phyloP scores from a whole-genome alignment of 306 rosid genomes.

The Cucurbita argyrosperma region DNA sequence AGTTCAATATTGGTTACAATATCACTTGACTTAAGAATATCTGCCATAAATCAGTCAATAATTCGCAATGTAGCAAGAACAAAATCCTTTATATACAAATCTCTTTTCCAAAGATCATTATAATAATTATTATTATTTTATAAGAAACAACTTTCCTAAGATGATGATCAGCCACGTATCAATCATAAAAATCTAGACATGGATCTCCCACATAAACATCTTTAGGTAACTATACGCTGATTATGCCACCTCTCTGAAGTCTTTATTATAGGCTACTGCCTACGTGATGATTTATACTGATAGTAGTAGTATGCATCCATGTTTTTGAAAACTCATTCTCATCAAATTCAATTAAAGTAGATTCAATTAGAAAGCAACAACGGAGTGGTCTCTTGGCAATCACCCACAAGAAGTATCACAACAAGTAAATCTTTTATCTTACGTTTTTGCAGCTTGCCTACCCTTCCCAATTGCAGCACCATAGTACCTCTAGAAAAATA shows the following conservation, averaged over 20 bases:
- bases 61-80: not conserved
- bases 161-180: not conserved
- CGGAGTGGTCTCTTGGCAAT: not conserved
- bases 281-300: not conserved
- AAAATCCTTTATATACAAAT: not conserved
- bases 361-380: not conserved
- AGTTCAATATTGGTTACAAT: not conserved
- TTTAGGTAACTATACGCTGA: not conserved
- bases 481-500: slow-evolving; percentile 60
- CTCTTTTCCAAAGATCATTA: not conserved
- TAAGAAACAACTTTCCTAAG: not conserved
- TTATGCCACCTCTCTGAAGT: not conserved
- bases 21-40: not conserved
- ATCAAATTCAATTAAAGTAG: not conserved
- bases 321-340: not conserved
- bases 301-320: not conserved
- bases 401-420: not conserved
- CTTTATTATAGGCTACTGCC: not conserved
- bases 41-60: not conserved
- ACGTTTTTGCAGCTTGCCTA: slow-evolving; percentile 98
- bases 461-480: slow-evolving; percentile 99
- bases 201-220: not conserved
- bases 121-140: too few species aligned
- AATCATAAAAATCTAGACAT: not conserved
- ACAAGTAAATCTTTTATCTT: slow-evolving; percentile 16